A percentile compares a stretch with the other conserved stretches of the same genome.
These are phyloP conservation scores for Starmera caribaea DNA, from an alignment of 805 yeast genomes.

Conservation along the genomic window DNA sequence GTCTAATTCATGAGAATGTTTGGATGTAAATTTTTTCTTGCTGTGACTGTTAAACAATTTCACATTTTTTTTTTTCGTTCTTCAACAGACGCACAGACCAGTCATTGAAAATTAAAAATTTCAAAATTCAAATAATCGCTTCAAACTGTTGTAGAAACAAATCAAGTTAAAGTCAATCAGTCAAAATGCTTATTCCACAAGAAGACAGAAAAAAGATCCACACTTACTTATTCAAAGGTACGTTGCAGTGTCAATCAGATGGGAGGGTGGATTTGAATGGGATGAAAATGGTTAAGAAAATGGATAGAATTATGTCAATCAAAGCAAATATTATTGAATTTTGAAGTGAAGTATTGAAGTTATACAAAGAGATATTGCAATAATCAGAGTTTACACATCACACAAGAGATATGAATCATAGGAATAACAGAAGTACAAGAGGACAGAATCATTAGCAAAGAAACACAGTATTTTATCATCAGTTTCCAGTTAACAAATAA, in stretches of 20 bases:
- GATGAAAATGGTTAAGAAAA: neutral
- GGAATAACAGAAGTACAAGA: too few relatives aligned
- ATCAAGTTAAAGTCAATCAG: constrained; percentile 5
- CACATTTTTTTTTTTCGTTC: too few relatives aligned
- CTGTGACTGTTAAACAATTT: too few relatives aligned
- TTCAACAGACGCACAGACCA: neutral
- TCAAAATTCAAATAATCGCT: neutral
- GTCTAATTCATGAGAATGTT: neutral
- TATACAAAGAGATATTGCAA: too few relatives aligned
- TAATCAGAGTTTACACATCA: too few relatives aligned
- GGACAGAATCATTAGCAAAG: too few relatives aligned
- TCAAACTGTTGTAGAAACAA: neutral
- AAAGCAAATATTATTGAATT: too few relatives aligned
- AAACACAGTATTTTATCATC: too few relatives aligned
- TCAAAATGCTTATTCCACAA: constrained; percentile 94
- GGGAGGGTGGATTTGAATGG: neutral
- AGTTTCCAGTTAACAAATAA: too few relatives aligned
- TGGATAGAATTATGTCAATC: too few relatives aligned
- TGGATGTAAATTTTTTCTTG: neutral
- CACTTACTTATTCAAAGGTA: constrained; percentile 98
- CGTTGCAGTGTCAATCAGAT: constrained; percentile 30
- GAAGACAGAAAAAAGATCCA: constrained; percentile 99
- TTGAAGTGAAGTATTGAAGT: too few relatives aligned
- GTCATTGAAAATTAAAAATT: neutral
- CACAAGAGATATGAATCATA: too few relatives aligned